Evolutionary conservation across 2,329 filamentous ascomycete genomes (phyloP).

Genomic region (Penicillium fuscoglaucum): DNA sequence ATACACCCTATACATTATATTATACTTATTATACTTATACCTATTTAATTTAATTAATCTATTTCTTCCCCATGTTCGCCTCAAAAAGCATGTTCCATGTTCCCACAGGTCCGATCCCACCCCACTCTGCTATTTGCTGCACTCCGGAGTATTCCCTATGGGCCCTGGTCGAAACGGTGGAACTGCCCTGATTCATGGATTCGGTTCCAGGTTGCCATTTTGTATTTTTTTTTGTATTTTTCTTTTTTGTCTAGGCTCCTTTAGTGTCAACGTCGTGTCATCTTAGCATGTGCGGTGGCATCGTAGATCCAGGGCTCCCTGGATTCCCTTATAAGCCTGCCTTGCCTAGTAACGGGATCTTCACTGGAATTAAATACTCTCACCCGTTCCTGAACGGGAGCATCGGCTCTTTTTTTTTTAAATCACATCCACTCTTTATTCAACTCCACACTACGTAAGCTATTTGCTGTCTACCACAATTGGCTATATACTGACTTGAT

Average conservation of each 20-base stretch:
- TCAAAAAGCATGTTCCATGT: slow-evolving; percentile 23
- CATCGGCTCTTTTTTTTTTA: slow-evolving; percentile 5
- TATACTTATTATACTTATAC: background rate
- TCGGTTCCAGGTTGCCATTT: slow-evolving; percentile 17
- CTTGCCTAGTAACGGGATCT: slow-evolving; percentile 14
- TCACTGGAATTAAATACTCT: slow-evolving; percentile 14
- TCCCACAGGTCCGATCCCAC: slow-evolving; percentile 22
- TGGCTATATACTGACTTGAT: slow-evolving; percentile 14
- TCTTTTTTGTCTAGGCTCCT: slow-evolving; percentile 27
- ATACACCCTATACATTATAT: background rate
- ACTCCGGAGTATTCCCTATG: slow-evolving; percentile 26
- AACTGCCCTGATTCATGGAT: slow-evolving; percentile 25
- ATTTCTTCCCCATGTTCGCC: slow-evolving; percentile 26
- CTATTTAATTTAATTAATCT: background rate
- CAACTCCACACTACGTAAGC: slow-evolving; percentile 7
- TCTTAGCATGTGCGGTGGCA: slow-evolving; percentile 37
- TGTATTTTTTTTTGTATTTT: slow-evolving; percentile 3
- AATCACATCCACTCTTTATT: slow-evolving; percentile 4
- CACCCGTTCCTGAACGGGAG: slow-evolving; percentile 16
- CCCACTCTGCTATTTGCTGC: slow-evolving; percentile 11
- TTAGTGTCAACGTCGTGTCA: slow-evolving; percentile 44
- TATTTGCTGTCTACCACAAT: slow-evolving; percentile 6
- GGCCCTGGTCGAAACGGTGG: slow-evolving; percentile 24
- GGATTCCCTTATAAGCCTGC: slow-evolving; percentile 27
- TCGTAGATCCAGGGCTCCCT: slow-evolving; percentile 38